These are phyloP conservation scores for Populus hybrid DNA, from an alignment of 441 rosid species.

Conservation along the genomic window DNA sequence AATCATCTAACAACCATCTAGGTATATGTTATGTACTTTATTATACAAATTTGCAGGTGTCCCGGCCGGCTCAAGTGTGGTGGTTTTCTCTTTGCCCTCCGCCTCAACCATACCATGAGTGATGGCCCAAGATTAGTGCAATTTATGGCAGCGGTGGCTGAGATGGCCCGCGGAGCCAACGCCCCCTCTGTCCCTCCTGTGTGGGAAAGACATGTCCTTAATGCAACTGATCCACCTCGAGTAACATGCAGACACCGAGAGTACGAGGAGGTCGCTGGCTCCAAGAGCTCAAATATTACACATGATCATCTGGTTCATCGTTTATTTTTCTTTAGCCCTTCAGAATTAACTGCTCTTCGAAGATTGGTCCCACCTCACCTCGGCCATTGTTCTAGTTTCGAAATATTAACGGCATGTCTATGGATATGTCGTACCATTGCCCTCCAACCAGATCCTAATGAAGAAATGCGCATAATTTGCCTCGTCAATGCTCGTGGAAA, in stretches of 20 bases:
- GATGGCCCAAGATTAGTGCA: slow-evolving; percentile 38
- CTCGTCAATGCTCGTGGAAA: slow-evolving; percentile 29
- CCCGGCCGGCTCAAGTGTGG: slow-evolving; percentile 24
- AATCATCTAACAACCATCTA: no score
- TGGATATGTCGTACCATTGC: slow-evolving; percentile 54
- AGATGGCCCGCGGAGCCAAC: slow-evolving; percentile 31
- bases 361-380: slow-evolving; percentile 23
- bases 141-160: slow-evolving; percentile 28
- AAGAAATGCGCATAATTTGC: slow-evolving; percentile 31
- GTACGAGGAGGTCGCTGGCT: slow-evolving; percentile 25
- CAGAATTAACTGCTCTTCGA: slow-evolving; percentile 29
- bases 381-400: slow-evolving; percentile 6
- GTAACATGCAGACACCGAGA: slow-evolving; percentile 31
- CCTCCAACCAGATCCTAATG: slow-evolving; percentile 26
- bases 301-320: slow-evolving; percentile 22
- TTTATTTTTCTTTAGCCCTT: slow-evolving; percentile 36
- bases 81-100: slow-evolving; percentile 41
- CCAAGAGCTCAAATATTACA: slow-evolving; percentile 1
- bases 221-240: slow-evolving; percentile 24
- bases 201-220: slow-evolving; percentile 47
- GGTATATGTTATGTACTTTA: no score
- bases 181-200: slow-evolving; percentile 26
- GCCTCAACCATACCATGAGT: slow-evolving; percentile 41
- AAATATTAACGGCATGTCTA: not conserved
- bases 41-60: no score